These are phyloP conservation scores for Neostapfia colusana DNA, from an alignment of 176 grass and related monocot species.

Conservation along the genomic window DNA sequence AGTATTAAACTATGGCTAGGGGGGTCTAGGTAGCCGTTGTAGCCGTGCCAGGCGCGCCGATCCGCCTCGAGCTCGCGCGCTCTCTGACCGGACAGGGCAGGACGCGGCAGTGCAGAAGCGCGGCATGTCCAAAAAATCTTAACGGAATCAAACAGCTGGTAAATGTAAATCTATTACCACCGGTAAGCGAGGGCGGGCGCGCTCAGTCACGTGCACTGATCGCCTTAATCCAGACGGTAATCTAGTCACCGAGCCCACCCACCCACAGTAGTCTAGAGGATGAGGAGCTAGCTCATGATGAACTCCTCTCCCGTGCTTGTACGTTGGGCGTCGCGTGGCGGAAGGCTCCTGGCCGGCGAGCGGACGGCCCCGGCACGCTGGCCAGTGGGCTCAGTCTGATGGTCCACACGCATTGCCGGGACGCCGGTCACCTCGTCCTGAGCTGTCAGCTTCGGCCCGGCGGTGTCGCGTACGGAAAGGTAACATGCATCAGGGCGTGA, in stretches of 20 bases:
- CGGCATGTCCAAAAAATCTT: background rate
- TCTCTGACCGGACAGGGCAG: background rate
- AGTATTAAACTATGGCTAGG: conserved; percentile 8
- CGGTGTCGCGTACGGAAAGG: conserved; percentile 1
- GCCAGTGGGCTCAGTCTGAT: background rate
- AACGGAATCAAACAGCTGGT: background rate
- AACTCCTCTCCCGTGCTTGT: background rate
- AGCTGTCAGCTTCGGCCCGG: background rate
- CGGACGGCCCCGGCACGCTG: background rate
- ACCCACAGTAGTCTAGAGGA: background rate
- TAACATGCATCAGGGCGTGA: background rate
- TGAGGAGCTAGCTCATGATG: background rate
- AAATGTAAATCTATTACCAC: background rate
- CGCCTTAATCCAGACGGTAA: background rate
- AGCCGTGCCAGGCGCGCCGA: conserved; percentile 1
- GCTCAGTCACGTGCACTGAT: conserved; percentile 17
- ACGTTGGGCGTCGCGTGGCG: background rate
- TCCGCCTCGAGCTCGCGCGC: background rate
- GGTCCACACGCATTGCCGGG: background rate
- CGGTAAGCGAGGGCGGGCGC: background rate
- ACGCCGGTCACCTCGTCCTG: background rate
- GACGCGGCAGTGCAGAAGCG: background rate
- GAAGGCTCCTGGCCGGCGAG: background rate
- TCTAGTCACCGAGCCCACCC: background rate
- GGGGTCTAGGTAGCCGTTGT: conserved; percentile 35